Conservation (phyloP, 2,329 filamentous ascomycete genomes). For the Amylocarpus encephaloides region DNA sequence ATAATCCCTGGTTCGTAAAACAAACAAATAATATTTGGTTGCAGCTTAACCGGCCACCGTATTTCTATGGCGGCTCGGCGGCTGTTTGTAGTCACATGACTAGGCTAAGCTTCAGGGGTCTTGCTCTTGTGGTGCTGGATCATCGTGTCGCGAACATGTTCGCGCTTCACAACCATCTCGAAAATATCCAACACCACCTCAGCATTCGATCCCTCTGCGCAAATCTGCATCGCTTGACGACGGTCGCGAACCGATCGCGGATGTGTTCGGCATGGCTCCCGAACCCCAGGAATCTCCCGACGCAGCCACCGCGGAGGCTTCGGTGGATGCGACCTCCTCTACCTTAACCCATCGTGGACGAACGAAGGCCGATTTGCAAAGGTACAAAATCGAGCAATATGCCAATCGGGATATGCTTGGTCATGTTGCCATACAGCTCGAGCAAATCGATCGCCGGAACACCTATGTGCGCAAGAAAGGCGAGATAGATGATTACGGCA, state of each 20-base stretch:
- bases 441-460: conserved; percentile 44
- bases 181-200: neutral
- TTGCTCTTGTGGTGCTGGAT: neutral
- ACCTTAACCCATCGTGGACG: conserved; percentile 26
- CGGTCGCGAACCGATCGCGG: conserved; percentile 23
- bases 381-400: conserved; percentile 56
- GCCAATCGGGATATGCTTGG: conserved; percentile 57
- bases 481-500: conserved; percentile 64
- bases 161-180: neutral
- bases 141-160: neutral
- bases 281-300: conserved; percentile 12
- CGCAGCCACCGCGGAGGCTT: conserved; percentile 11
- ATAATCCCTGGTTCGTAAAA: too few species aligned
- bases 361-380: conserved; percentile 32
- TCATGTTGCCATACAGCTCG: conserved; percentile 45
- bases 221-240: neutral
- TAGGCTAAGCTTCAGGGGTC: too few species aligned
- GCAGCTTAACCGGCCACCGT: too few species aligned
- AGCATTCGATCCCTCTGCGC: neutral
- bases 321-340: conserved; percentile 16
- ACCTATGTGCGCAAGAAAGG: conserved; percentile 58
- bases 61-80: too few species aligned
- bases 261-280: conserved; percentile 31
- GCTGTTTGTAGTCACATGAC: too few species aligned
- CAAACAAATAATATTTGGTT: too few species aligned